Evolutionary conservation across 78 protist species (phyloP), one percentile per base, ranked within the genome.

Genomic region (Trichosphaerium sp.): DNA sequence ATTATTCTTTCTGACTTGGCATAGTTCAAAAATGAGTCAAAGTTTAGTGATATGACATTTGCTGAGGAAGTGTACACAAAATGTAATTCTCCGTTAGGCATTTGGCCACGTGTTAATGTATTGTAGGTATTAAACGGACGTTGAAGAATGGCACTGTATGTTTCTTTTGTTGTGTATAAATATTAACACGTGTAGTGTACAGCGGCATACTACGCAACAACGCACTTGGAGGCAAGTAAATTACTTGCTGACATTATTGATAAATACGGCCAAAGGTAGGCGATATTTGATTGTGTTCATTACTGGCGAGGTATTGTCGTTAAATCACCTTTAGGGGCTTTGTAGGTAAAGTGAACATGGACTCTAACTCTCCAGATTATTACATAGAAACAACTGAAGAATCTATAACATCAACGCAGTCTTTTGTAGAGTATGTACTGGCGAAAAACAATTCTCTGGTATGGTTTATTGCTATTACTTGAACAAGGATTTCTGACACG

Each of bases 291-390:
- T n/a, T n/a, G n/a, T n/a, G n/a, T n/a, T n/a, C n/a, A n/a, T n/a
- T n/a, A n/a, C n/a, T n/a, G n/a, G n/a, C n/a, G n/a, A n/a, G n/a
- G n/a, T n/a, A n/a, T n/a, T n/a, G n/a, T n/a, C n/a, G n/a, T n/a
- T n/a, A n/a, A n/a, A n/a, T n/a, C n/a, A n/a, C n/a, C n/a, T n/a
- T n/a, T n/a, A n/a, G 95, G 43, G 95, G 84, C 18, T 71, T 70
- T 32, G 82, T 91, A 11, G 95, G 94, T 25, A 91, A 91, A 47
- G 90, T 85, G 39, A 7, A 14, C 62, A 77, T 85, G 90, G 87
- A 78, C 61, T 32, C 85, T n/a, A 64, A 85, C 63, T 49, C 85
- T 28, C 95, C 93, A 12, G 90, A 86, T 21, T 66, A 79, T 71
- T 90, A 90, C 31, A 7, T 62, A 6, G 95, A 90, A 31, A n/a